A percentile compares a stretch with the other conserved stretches of the same genome.
Conservation (phyloP, 768 basidiomycete genomes). For the Lactarius pseudohatsudake region DNA sequence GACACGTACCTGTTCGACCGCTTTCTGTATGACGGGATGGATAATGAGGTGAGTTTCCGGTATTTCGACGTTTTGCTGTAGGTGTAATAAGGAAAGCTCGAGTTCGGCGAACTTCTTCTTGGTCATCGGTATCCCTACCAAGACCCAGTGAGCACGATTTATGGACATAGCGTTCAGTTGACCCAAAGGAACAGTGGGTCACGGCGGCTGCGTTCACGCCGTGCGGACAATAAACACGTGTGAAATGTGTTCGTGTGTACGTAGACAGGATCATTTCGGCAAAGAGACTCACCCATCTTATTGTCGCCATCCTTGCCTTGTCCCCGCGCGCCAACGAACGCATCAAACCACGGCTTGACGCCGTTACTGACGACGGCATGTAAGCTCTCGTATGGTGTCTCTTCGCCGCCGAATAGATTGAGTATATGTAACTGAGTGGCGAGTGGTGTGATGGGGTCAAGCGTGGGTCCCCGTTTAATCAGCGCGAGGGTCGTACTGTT, state of each 20-base stretch:
- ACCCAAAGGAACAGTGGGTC: not conserved
- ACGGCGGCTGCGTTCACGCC: not conserved
- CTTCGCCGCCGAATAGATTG: slow-evolving; percentile 85
- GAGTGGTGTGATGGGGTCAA: slow-evolving; percentile 80
- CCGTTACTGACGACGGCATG: slow-evolving; percentile 94
- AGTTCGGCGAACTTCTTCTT: slow-evolving; percentile 99
- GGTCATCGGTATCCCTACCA: slow-evolving; percentile 86
- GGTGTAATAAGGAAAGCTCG: slow-evolving; percentile 87
- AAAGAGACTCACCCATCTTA: slow-evolving; percentile 65
- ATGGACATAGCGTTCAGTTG: not conserved
- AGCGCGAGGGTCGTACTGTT: slow-evolving; percentile 87
- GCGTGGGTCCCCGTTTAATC: slow-evolving; percentile 85
- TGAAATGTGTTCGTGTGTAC: not conserved
- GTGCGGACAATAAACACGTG: not conserved
- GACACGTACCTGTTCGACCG: slow-evolving; percentile 61
- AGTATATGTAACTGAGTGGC: slow-evolving; percentile 87
- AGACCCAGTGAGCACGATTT: not conserved
- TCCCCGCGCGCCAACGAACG: slow-evolving; percentile 85
- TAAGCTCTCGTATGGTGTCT: slow-evolving; percentile 92
- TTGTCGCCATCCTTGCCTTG: slow-evolving; percentile 73
- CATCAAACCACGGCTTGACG: slow-evolving; percentile 98
- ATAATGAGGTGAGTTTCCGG: slow-evolving; percentile 93
- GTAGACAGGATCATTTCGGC: not conserved
- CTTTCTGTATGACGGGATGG: slow-evolving; percentile 84
- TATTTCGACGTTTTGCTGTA: slow-evolving; percentile 99